A percentile compares a stretch with the other conserved stretches of the same genome.
phyloP scores from a whole-genome alignment of 176 grass and related monocot genomes.

The Carex pumila region DNA sequence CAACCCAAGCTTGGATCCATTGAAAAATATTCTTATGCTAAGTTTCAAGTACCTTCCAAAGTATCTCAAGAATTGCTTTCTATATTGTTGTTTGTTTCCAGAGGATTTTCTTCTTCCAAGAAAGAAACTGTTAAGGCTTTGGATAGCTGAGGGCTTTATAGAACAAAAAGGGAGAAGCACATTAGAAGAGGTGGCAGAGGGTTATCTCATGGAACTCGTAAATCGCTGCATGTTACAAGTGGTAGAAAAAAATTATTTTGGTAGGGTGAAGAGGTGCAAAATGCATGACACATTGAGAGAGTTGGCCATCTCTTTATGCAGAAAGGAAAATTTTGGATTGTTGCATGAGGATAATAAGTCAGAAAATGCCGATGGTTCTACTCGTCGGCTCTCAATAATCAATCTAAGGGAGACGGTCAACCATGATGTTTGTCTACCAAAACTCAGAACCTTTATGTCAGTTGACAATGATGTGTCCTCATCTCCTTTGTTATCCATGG shows the following conservation, averaged over 20 bases:
- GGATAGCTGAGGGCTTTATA: slow-evolving; percentile 26
- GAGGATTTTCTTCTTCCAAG: slow-evolving; percentile 24
- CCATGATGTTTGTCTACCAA: background rate
- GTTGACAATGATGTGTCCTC: background rate
- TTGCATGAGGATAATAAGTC: background rate
- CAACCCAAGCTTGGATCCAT: background rate
- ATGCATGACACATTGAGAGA: slow-evolving; percentile 26
- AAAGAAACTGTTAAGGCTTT: slow-evolving; percentile 18
- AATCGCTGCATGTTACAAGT: slow-evolving; percentile 27
- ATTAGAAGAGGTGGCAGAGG: slow-evolving; percentile 25
- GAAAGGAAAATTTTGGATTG: slow-evolving; percentile 15
- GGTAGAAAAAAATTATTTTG: background rate
- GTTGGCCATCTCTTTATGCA: background rate
- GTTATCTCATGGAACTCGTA: slow-evolving; percentile 19
- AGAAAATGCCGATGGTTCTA: background rate
- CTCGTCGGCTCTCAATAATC: slow-evolving; percentile 12
- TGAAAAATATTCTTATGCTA: slow-evolving; percentile 21
- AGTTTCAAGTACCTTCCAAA: slow-evolving; percentile 3
- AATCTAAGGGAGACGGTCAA: background rate
- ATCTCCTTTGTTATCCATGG: background rate
- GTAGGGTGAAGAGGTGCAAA: background rate
- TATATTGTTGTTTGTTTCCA: slow-evolving; percentile 37
- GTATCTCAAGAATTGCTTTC: slow-evolving; percentile 34
- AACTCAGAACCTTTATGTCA: background rate
- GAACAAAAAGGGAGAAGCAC: background rate